These are phyloP conservation scores for Aspergillus sergii DNA, from an alignment of 2,329 filamentous ascomycete genomes.

Conservation along the genomic window DNA sequence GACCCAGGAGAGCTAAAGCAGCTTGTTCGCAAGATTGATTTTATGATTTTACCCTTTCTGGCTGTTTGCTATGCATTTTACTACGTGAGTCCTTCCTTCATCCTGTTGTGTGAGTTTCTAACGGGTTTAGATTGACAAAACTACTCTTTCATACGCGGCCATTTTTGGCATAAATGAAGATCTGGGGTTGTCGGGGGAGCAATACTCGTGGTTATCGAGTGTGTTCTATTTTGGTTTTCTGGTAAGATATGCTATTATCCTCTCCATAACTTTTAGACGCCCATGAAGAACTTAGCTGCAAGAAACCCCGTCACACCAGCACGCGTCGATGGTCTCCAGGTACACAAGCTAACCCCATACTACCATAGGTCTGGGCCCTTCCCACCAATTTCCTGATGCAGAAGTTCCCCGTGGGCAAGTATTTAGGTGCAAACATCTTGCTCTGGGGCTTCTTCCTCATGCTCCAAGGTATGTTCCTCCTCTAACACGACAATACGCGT, in stretches of 20 bases:
- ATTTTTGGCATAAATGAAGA: conserved; percentile 66
- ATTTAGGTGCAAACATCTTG: conserved; percentile 61
- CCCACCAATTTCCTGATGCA: conserved; percentile 59
- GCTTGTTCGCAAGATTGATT: conserved; percentile 59
- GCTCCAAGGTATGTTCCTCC: conserved; percentile 27
- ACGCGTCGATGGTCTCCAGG: too few species aligned
- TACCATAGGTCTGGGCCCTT: conserved; percentile 49
- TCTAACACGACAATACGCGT: too few species aligned
- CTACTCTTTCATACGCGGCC: conserved; percentile 63
- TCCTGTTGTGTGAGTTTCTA: conserved; percentile 3
- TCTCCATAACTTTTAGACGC: too few species aligned
- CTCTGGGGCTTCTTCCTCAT: conserved; percentile 42
- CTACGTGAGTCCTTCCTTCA: conserved; percentile 46
- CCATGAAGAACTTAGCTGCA: too few species aligned
- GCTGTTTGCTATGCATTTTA: conserved; percentile 54
- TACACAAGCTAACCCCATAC: too few species aligned
- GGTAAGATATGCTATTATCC: neutral
- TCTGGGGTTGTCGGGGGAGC: conserved; percentile 56
- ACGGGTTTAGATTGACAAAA: conserved; percentile 26
- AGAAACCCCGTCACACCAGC: too few species aligned
- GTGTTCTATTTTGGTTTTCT: conserved; percentile 62
- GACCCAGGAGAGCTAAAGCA: conserved; percentile 51
- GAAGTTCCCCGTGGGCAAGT: conserved; percentile 55
- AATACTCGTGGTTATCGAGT: conserved; percentile 61
- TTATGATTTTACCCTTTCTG: conserved; percentile 60